Conservation (phyloP, 106 monocot genomes). For the Allium cepa region DNA sequence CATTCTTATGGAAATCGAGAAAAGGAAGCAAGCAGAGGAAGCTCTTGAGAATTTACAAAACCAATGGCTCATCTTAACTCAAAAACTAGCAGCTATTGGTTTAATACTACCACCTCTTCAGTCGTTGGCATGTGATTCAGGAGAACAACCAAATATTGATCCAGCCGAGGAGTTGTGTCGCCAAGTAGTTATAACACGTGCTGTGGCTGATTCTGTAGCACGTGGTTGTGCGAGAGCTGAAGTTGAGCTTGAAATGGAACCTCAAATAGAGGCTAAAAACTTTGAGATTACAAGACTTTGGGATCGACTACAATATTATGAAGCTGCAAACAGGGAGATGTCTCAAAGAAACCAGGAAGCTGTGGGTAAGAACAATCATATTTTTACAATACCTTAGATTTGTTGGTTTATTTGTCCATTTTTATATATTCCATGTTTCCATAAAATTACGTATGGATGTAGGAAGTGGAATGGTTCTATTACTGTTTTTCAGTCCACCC, state of each 20-base stretch:
- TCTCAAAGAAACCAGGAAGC: constrained; percentile 78
- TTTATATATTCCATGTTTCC: too few relatives aligned
- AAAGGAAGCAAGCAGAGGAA: constrained; percentile 76
- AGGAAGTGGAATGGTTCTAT: too few relatives aligned
- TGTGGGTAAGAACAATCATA: constrained; percentile 31
- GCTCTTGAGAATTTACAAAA: constrained; percentile 32
- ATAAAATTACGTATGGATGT: too few relatives aligned
- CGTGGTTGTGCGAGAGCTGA: constrained; percentile 49
- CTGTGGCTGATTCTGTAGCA: constrained; percentile 38
- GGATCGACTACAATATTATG: constrained; percentile 71
- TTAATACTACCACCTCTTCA: constrained; percentile 31
- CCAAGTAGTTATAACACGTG: constrained; percentile 37
- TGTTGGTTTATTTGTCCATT: too few relatives aligned
- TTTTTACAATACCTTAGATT: too few relatives aligned
- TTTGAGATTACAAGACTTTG: constrained; percentile 55
- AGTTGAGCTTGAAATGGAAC: constrained; percentile 36
- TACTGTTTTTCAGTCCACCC: too few relatives aligned
- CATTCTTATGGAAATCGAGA: constrained; percentile 65
- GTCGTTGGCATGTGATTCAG: background rate
- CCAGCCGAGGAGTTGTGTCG: constrained; percentile 38
- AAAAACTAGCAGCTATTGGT: constrained; percentile 49
- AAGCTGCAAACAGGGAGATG: constrained; percentile 72
- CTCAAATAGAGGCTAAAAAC: constrained; percentile 51
- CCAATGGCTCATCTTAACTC: constrained; percentile 38
- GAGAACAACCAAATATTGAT: constrained; percentile 14